Base-by-base conservation (phyloP, 2,329 filamentous ascomycete genomes). In the Neopestalotiopsis sp. region DNA sequence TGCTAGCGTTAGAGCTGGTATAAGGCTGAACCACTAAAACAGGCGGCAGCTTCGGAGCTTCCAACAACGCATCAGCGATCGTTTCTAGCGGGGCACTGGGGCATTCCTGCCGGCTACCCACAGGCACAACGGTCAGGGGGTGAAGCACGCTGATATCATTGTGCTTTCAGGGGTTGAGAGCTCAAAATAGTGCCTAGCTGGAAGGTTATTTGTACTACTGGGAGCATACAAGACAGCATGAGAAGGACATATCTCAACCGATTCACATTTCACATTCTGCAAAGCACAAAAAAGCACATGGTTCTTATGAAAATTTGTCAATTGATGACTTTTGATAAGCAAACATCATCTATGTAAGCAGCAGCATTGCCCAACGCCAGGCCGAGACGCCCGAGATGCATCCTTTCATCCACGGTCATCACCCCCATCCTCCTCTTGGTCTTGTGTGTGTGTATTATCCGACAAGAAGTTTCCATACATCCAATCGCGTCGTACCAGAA, bases 401-500 rank as follows among this genome's bases (percentile, higher is more conserved):
- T 30, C 40, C 24, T 34, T 61, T 38, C 59, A n/a, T 38, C 34
- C 34, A 45, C 40, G 38, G 10, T 64, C 24, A 52, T 64, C 40
- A n/a, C 5, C 30, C 24, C 17, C 30, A 57, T 38, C 42, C 62
- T 65, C 40, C 62, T 28, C 62, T 24, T 52, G 20, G 42, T 12
- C 65, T 56, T 24, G 24, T 42, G 20, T 24, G 24, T 42, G 20
- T 28, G 42, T 59, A 61, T 49, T 45, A 61, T 67, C 52, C 34
- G 34, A 60, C 32, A 45, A 67, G 56, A 59, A 52, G 28, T 13
- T 59, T 67, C 65, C 56, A 61, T 67, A 59, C 65, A 60, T 38
- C 34, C 20, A 60, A 67, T 12, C 56, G 42, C 17, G n/a, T 59
- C 45, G 56, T 56, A 57, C 17, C 42, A 34, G 49, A 66, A 42